These are phyloP conservation scores for Mycena maculata DNA, from an alignment of 768 basidiomycete species.

Conservation along the genomic window DNA sequence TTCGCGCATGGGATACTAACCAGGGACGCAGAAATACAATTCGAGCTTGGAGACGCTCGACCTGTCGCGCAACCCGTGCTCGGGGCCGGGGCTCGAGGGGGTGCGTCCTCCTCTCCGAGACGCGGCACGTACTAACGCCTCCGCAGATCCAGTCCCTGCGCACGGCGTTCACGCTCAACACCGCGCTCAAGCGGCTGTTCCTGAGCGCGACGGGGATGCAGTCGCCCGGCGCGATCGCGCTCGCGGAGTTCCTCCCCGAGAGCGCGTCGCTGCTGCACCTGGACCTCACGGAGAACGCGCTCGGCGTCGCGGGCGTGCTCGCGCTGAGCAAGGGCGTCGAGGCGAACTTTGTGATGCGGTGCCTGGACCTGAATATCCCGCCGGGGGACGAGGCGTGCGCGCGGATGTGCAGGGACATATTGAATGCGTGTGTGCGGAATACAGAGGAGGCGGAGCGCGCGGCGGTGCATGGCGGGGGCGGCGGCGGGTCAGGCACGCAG, in stretches of 20 bases:
- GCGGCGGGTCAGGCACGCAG: constrained; percentile 38
- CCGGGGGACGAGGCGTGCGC: constrained; percentile 86
- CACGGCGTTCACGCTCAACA: constrained; percentile 93
- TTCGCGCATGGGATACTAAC: background rate
- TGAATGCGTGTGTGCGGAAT: constrained; percentile 91
- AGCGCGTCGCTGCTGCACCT: constrained; percentile 88
- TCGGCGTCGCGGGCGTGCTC: constrained; percentile 93
- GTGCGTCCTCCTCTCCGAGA: constrained; percentile 58
- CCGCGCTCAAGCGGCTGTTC: constrained; percentile 91
- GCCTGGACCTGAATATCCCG: constrained; percentile 93
- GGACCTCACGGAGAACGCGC: constrained; percentile 84
- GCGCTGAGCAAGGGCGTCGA: constrained; percentile 90
- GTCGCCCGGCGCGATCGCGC: constrained; percentile 89
- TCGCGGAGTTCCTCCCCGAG: constrained; percentile 97
- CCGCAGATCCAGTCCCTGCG: constrained; percentile 84
- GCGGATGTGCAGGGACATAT: constrained; percentile 87
- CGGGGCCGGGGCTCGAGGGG: constrained; percentile 90
- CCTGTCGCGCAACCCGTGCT: constrained; percentile 92
- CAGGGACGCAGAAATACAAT: constrained; percentile 86
- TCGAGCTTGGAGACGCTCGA: constrained; percentile 93
- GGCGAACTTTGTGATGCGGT: constrained; percentile 87
- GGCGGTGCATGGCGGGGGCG: constrained; percentile 14
- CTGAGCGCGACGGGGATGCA: constrained; percentile 85
- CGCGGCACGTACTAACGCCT: background rate
- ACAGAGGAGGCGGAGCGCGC: constrained; percentile 84